Conservation (phyloP, 371 early-diverging fungal genomes). For the Coemansia sp. region DNA sequence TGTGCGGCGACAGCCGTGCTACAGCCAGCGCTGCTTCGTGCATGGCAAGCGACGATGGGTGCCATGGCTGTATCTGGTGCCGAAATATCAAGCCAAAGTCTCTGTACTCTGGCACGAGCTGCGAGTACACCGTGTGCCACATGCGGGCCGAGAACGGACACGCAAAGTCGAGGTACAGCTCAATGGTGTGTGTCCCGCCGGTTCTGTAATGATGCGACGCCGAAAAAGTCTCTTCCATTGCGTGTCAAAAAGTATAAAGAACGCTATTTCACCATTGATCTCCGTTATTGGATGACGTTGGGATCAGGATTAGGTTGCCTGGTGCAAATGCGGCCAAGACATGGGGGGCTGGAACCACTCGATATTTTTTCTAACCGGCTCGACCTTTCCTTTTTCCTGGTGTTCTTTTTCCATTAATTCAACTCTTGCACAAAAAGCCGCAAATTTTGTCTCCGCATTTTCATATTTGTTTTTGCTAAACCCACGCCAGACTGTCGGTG, state of each 20-base stretch:
- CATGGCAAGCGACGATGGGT: conserved; percentile 68
- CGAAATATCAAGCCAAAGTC: conserved; percentile 56
- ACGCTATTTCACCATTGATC: too few species aligned
- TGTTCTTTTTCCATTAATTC: not conserved
- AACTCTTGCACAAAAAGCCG: not conserved
- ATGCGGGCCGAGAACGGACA: conserved; percentile 45
- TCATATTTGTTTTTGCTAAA: not conserved
- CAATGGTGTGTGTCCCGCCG: conserved; percentile 2
- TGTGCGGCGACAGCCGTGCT: conserved; percentile 58
- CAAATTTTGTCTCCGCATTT: not conserved
- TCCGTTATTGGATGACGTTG: not conserved
- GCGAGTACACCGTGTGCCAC: conserved; percentile 28
- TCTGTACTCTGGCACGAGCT: conserved; percentile 9
- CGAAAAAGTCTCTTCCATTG: too few species aligned
- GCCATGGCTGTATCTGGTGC: conserved; percentile 86
- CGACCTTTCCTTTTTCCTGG: not conserved
- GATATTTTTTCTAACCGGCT: conserved; percentile 2
- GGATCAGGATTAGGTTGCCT: conserved; percentile 1
- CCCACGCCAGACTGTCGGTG: not conserved
- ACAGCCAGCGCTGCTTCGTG: conserved; percentile 84
- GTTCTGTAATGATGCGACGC: too few species aligned
- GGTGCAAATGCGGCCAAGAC: not conserved
- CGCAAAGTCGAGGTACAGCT: conserved; percentile 43
- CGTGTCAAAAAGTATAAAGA: too few species aligned
- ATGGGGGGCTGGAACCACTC: not conserved